A percentile compares a stretch with the other conserved stretches of the same genome.
Evolutionary conservation across 108 stramenopile genomes (phyloP).

Genomic region (Fistulifera pelliculosa): DNA sequence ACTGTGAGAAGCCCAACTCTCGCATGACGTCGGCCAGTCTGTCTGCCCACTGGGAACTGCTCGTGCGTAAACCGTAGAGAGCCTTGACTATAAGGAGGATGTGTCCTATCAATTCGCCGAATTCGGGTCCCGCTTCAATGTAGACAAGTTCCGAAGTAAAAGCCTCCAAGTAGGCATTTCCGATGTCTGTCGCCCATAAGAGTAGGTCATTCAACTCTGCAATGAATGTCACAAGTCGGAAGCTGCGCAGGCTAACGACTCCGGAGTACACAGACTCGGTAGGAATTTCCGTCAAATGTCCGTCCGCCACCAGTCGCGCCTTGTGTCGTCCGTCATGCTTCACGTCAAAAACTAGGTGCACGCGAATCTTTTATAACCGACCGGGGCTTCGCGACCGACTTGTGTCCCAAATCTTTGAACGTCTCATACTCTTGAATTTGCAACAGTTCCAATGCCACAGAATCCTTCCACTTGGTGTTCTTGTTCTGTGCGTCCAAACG

Average conservation of each 20-base stretch:
- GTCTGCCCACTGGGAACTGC: background rate
- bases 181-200: conserved; percentile 13
- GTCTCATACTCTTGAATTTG: conserved; percentile 19
- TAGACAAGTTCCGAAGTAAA: conserved; percentile 11
- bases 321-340: conserved; percentile 32
- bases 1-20: conserved; percentile 23
- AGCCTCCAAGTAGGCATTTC: conserved; percentile 19
- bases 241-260: conserved; percentile 17
- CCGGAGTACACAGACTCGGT: conserved; percentile 20
- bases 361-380: conserved; percentile 18
- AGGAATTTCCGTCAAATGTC: conserved; percentile 22
- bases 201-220: conserved; percentile 12
- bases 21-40: conserved; percentile 11
- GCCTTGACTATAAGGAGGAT: conserved; percentile 12
- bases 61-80: conserved; percentile 16
- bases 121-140: conserved; percentile 17
- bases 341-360: conserved; percentile 27
- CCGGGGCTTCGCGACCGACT: background rate
- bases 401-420: conserved; percentile 17
- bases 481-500: conserved; percentile 11
- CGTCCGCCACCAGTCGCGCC: conserved; percentile 24
- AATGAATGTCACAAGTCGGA: conserved; percentile 7
- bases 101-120: conserved; percentile 11
- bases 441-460: conserved; percentile 9
- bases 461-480: conserved; percentile 25